Base-by-base conservation (phyloP, 1,284 basidiomycete species). In the Irpex sp. region DNA sequence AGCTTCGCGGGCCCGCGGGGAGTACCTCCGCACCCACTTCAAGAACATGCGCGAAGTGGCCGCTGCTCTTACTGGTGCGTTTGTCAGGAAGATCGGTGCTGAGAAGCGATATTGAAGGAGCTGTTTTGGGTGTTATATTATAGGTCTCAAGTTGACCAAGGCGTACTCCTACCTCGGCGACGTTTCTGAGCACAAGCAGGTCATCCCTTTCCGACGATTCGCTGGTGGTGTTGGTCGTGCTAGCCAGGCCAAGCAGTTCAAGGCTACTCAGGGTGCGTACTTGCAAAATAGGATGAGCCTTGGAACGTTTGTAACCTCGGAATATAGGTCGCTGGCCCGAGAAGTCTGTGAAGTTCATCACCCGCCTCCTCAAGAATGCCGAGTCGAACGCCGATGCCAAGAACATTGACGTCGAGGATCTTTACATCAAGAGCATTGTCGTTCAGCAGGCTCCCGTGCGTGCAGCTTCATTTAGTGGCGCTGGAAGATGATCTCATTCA, bases 31-130 rank as follows among this genome's bases (percentile, higher is more conserved):
- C 71, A 97, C 96, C 63, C 97, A 99, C 84, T 99, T 98, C 89
- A 99, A 99, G 91, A 99, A 99, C 88, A 98, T 98, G 88, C 92
- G 96, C 71, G 94, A 94, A 79, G 94, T 96, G 62, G 91, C 88
- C 60, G 92, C 93, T 70, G 93, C 90, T 68, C 82, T 96, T 67
- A 86, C 87, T 69, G 93, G 93, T 92, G 69, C 68, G 83, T 79
- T 16, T 59, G 35, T 55, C 21, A 14, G 33, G 16, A 23, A 23
- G 49, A 51, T 2, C 18, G n/a, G 18, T 16, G 18, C n/a, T 18
- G 19, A 39, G 56, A 49, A 4, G 58, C 52, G 61, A 33, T 57
- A 64, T 62, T 67, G 62, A 69, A 67, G 56, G 37, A 56, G 51
- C 37, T 57, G 47, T 28, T 45, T 45, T 45, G 12, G 39, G n/a